Evolutionary conservation across 2,329 filamentous ascomycete species (phyloP).

Genomic region (Dactylella cylindrospora): DNA sequence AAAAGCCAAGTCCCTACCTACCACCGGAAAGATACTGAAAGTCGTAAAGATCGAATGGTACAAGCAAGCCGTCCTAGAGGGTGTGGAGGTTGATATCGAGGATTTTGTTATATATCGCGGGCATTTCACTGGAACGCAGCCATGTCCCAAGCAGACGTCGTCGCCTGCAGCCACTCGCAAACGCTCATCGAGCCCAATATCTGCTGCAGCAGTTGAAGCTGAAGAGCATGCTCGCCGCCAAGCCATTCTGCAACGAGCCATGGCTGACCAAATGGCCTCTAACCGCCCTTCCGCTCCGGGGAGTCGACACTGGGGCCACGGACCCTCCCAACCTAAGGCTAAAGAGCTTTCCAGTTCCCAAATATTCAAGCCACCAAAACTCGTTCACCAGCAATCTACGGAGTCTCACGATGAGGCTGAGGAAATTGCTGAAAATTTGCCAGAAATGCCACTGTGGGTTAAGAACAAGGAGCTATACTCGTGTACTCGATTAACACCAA

Average conservation of each 20-base stretch:
- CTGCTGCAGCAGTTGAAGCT: slow-evolving; percentile 13
- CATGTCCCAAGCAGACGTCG: neutral
- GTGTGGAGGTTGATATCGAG: slow-evolving; percentile 56
- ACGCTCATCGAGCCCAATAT: slow-evolving; percentile 10
- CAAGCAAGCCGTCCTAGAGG: slow-evolving; percentile 57
- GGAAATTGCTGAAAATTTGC: slow-evolving; percentile 66
- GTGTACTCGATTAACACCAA: slow-evolving; percentile 75
- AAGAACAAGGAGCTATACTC: slow-evolving; percentile 60
- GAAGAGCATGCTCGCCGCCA: slow-evolving; percentile 25
- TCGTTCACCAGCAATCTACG: slow-evolving; percentile 65
- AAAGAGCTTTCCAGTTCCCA: slow-evolving; percentile 46
- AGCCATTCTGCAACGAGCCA: slow-evolving; percentile 51
- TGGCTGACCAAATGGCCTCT: slow-evolving; percentile 44
- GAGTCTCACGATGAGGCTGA: slow-evolving; percentile 69
- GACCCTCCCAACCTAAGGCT: slow-evolving; percentile 45
- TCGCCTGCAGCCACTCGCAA: slow-evolving; percentile 15
- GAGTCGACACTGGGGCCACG: slow-evolving; percentile 48
- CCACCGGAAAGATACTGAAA: slow-evolving; percentile 51
- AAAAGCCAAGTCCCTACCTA: slow-evolving; percentile 5
- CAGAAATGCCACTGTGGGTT: slow-evolving; percentile 62
- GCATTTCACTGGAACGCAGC: slow-evolving; percentile 25
- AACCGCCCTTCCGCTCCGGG: slow-evolving; percentile 36
- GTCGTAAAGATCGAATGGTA: slow-evolving; percentile 65
- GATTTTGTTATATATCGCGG: slow-evolving; percentile 62
- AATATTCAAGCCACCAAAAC: slow-evolving; percentile 51